Percentiles rank a stretch among this genome's conserved stretches.
Evolutionary conservation across 352 stramenopile genomes (phyloP).

Genomic region (Halophytophthora polymorphica): DNA sequence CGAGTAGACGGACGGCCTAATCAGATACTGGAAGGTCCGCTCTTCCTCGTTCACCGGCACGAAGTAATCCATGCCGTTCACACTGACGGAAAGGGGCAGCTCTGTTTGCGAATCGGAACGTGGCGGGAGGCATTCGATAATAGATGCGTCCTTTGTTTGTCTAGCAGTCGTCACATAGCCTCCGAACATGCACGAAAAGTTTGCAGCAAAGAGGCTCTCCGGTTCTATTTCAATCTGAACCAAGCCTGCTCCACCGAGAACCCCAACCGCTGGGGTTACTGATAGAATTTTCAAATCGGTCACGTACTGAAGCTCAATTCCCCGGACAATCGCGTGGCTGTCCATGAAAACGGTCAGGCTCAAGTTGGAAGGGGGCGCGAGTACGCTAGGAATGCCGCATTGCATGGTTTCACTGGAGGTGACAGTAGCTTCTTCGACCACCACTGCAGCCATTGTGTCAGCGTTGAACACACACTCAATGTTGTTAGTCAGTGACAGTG

Average conservation of each 20-base stretch:
- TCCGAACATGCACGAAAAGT: constrained; percentile 35
- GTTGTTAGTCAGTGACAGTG: constrained; percentile 9
- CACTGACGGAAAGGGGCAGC: constrained; percentile 25
- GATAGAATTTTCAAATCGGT: constrained; percentile 17
- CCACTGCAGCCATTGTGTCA: neutral
- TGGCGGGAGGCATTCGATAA: constrained; percentile 29
- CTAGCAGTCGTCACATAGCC: neutral
- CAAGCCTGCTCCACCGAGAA: constrained; percentile 15
- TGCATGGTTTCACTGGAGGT: constrained; percentile 7
- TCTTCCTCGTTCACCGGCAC: constrained; percentile 1
- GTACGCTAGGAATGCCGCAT: constrained; percentile 16
- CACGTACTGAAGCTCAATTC: constrained; percentile 13
- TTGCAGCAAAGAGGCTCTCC: neutral
- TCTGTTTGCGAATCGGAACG: constrained; percentile 1
- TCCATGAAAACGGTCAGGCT: constrained; percentile 28
- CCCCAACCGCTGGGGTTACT: constrained; percentile 21
- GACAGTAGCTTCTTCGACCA: constrained; percentile 4
- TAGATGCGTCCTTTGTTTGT: constrained; percentile 4
- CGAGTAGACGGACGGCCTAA: constrained; percentile 13
- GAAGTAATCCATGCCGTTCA: constrained; percentile 48
- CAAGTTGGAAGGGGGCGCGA: constrained; percentile 1
- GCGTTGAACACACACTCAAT: constrained; percentile 28
- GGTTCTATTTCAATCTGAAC: constrained; percentile 20
- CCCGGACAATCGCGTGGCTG: constrained; percentile 13
- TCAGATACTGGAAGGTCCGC: constrained; percentile 21